Base-by-base conservation (phyloP, 164 flowering plant genomes). In the Protea cynaroides region DNA sequence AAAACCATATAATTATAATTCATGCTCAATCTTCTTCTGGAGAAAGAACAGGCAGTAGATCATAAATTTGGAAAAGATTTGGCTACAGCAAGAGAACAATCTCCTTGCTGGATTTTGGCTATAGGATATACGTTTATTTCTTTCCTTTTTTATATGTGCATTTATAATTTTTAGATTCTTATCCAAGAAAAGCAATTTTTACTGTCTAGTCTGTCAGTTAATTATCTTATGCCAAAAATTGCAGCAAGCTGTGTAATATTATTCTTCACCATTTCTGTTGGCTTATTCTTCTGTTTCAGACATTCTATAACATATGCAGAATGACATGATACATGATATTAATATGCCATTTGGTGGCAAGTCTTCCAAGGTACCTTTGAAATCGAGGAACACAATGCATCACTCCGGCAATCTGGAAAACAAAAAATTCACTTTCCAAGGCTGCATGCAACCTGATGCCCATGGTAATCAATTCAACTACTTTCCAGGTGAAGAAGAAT, bases 271-370 rank as follows among this genome's bases (percentile, higher is more conserved):
- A 29, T 25, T 66, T 49, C 29, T 44, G 25, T 21, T 58, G 15
- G 0, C 40, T 50, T 13, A 22, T 54, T 10, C 15, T 59, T 29
- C 25, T 59, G 34, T 17, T 53, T 34, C n/a, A n/a, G n/a, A n/a
- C 37, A 2, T 43, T 54, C 38, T n/a, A 17, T 49, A 23, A 24
- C 22, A 47, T 62, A 57, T 79, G 74, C 81, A 87, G 96, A 81
- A 74, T 66, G 29, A 70, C 55, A 57, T 72, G 67, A 57, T 80
- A 71, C 76, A 71, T 72, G 83, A 79, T 70, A 55, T 57, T 18
- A 62, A 74, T 51, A 59, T 64, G 67, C 75, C 81, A 25, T 65
- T 61, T 19, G 49, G 64, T 71, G 56, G 62, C 67, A 65, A 63
- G 67, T 47, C 69, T 61, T 61, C 59, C 24, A 74, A 75, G 15